Conservation (phyloP, 495 filamentous ascomycete species). For the Durotheca rogersii region DNA sequence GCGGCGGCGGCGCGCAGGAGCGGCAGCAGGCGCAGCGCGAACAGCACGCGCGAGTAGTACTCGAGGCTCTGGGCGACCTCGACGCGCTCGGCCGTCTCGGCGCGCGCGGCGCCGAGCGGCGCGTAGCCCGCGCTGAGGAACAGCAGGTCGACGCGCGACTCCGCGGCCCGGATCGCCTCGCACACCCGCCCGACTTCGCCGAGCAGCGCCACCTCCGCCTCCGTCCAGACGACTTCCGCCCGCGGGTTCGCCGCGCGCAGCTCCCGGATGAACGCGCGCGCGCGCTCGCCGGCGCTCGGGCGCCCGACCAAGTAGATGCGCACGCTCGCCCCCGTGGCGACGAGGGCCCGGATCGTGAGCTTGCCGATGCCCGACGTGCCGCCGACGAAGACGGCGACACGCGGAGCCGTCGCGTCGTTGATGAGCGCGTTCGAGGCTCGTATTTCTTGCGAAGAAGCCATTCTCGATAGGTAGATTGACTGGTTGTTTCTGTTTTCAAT, state of each 20-base stretch:
- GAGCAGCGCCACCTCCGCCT: conserved; percentile 42
- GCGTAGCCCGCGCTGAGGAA: conserved; percentile 44
- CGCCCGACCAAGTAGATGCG: conserved; percentile 41
- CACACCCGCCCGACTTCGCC: conserved; percentile 37
- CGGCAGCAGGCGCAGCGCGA: conserved; percentile 36
- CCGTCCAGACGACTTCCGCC: conserved; percentile 39
- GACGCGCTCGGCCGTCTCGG: conserved; percentile 34
- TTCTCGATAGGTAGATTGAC: too few relatives aligned
- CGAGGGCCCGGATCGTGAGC: conserved; percentile 31
- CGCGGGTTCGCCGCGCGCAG: conserved; percentile 38
- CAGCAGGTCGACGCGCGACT: conserved; percentile 38
- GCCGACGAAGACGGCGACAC: conserved; percentile 40
- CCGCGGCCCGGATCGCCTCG: conserved; percentile 32
- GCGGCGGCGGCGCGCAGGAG: conserved; percentile 27
- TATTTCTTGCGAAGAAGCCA: conserved; percentile 41
- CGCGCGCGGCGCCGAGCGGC: conserved; percentile 34
- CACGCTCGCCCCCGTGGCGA: conserved; percentile 25
- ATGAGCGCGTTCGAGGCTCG: conserved; percentile 42
- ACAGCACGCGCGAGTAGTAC: conserved; percentile 42
- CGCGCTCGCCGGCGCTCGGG: conserved; percentile 31
- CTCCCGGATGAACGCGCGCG: conserved; percentile 30
- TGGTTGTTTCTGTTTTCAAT: too few relatives aligned
- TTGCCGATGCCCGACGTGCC: conserved; percentile 45
- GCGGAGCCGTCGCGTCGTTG: conserved; percentile 37
- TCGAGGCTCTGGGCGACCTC: conserved; percentile 33